A percentile compares a stretch with the other conserved stretches of the same genome.
Evolutionary conservation across 2,329 filamentous ascomycete species (phyloP).

Genomic region (Cryphonectria parasitica): DNA sequence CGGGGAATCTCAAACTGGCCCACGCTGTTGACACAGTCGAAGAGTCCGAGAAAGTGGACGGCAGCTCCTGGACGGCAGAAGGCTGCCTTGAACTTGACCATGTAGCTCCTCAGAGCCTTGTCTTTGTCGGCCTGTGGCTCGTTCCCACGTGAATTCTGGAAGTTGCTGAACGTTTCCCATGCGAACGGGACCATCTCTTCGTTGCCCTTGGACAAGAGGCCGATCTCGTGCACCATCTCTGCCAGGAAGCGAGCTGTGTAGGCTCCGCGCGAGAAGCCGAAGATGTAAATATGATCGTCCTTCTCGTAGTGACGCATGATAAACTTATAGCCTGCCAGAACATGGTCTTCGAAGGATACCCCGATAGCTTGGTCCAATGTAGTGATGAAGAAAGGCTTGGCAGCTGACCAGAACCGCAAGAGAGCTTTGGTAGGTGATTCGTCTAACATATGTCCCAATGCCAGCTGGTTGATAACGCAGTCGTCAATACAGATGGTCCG

Average conservation of each 20-base stretch:
- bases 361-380: constrained; percentile 49
- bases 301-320: constrained; percentile 57
- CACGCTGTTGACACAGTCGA: constrained; percentile 59
- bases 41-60: constrained; percentile 59
- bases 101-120: constrained; percentile 23
- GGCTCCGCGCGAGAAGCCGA: constrained; percentile 57
- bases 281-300: constrained; percentile 57
- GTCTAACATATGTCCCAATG: constrained; percentile 53
- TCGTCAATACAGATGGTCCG: background rate
- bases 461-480: constrained; percentile 41
- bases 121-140: constrained; percentile 30
- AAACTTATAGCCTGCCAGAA: constrained; percentile 57
- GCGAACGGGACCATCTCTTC: constrained; percentile 59
- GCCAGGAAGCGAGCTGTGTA: constrained; percentile 58
- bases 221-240: constrained; percentile 54
- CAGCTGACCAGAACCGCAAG: constrained; percentile 37
- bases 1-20: constrained; percentile 41
- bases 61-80: constrained; percentile 47
- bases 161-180: constrained; percentile 37
- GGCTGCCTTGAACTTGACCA: constrained; percentile 38
- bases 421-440: constrained; percentile 44
- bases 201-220: constrained; percentile 54
- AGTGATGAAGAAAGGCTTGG: constrained; percentile 37
- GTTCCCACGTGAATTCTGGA: background rate
- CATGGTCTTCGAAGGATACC: constrained; percentile 54